Evolutionary conservation across 352 stramenopile species (phyloP).

Genomic region (Albugo laibachii): DNA sequence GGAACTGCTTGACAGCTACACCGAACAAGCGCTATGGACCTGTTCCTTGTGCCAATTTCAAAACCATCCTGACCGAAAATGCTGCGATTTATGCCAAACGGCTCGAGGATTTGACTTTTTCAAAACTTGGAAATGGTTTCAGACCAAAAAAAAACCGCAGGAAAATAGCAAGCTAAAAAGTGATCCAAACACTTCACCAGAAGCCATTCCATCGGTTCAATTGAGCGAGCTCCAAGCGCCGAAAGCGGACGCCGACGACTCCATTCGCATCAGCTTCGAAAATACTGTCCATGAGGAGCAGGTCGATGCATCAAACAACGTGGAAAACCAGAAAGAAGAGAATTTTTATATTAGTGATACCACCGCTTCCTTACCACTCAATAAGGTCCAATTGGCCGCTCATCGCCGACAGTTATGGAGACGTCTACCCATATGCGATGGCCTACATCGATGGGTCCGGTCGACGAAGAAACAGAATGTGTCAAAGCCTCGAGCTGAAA

Average conservation of each 20-base stretch:
- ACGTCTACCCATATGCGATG: constrained; percentile 48
- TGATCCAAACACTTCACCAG: too few species aligned
- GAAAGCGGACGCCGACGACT: too few species aligned
- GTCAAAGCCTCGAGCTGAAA: constrained; percentile 4
- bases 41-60: constrained; percentile 80
- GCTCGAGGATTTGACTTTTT: constrained; percentile 22
- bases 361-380: constrained; percentile 11
- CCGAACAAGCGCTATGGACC: constrained; percentile 64
- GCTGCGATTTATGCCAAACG: constrained; percentile 76
- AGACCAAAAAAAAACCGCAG: constrained; percentile 1
- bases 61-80: constrained; percentile 61
- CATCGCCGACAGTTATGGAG: constrained; percentile 57
- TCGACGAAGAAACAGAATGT: constrained; percentile 5
- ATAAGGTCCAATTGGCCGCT: constrained; percentile 53
- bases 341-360: not conserved
- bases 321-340: not conserved
- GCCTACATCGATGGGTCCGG: constrained; percentile 49
- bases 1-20: constrained; percentile 67
- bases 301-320: too few species aligned
- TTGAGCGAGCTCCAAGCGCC: too few species aligned
- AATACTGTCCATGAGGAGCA: too few species aligned
- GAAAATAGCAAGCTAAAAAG: too few species aligned
- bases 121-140: not conserved
- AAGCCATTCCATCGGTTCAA: too few species aligned
- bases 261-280: not conserved